These are phyloP conservation scores for Ogataea pini DNA, from an alignment of 805 yeast genomes.

Conservation along the genomic window DNA sequence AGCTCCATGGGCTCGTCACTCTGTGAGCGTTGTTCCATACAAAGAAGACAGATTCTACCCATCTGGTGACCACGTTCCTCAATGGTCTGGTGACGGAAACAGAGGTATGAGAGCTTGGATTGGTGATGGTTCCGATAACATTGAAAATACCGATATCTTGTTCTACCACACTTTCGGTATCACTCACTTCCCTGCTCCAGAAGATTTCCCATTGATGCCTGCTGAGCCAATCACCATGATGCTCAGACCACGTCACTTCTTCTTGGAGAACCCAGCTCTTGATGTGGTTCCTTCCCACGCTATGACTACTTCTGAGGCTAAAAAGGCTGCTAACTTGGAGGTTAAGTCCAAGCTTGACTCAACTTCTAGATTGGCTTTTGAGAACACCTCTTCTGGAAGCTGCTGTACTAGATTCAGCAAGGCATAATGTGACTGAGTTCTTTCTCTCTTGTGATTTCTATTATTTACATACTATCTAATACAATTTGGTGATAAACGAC, in stretches of 20 bases:
- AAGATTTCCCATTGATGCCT: constrained; percentile 89
- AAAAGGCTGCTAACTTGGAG: constrained; percentile 38
- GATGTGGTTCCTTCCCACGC: constrained; percentile 70
- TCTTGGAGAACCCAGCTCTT: constrained; percentile 73
- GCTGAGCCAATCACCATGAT: constrained; percentile 76
- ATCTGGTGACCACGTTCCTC: constrained; percentile 77
- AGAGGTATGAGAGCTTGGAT: constrained; percentile 70
- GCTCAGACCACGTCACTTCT: constrained; percentile 78
- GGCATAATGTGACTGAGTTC: background rate
- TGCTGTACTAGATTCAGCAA: constrained; percentile 35
- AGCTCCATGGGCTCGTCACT: constrained; percentile 76
- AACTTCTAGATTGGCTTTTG: constrained; percentile 55
- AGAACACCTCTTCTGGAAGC: constrained; percentile 32
- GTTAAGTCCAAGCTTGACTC: constrained; percentile 45
- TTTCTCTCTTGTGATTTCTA: too few species aligned
- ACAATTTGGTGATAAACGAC: too few species aligned
- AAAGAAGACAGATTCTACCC: constrained; percentile 74
- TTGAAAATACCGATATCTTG: constrained; percentile 70
- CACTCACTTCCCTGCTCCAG: constrained; percentile 86
- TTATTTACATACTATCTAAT: constrained; percentile 1
- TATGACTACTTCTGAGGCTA: constrained; percentile 48
- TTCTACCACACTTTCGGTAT: constrained; percentile 83
- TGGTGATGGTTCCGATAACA: constrained; percentile 56
- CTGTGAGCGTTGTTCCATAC: constrained; percentile 71
- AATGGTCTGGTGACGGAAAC: constrained; percentile 69